Evolutionary conservation across 2,329 filamentous ascomycete genomes (phyloP).

Genomic region (Magnaporthiopsis poae): DNA sequence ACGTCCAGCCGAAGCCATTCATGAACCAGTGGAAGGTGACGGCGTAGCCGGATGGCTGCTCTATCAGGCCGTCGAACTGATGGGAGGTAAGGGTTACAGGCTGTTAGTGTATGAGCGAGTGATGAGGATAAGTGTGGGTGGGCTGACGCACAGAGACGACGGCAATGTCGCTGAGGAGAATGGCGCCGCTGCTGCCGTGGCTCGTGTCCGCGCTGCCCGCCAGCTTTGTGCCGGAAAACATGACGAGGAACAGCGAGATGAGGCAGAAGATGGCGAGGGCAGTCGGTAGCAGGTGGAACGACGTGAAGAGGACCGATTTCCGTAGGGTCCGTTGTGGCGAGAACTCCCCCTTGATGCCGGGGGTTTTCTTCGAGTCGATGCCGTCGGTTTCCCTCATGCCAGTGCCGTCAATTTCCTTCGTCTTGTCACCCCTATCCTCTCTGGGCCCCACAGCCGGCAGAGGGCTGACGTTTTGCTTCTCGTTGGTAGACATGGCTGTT

Average conservation of each 20-base stretch:
- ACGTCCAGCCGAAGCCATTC: background rate
- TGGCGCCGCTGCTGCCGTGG: background rate
- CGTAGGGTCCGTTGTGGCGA: too few relatives aligned
- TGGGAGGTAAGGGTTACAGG: background rate
- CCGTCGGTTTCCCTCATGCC: too few relatives aligned
- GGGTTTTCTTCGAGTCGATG: too few relatives aligned
- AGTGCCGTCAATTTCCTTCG: too few relatives aligned
- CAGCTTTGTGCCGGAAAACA: background rate
- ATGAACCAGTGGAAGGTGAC: slow-evolving; percentile 1
- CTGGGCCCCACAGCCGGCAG: too few relatives aligned
- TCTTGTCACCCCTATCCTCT: too few relatives aligned
- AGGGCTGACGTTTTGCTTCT: too few relatives aligned
- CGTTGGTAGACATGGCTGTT: too few relatives aligned
- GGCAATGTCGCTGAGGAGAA: background rate
- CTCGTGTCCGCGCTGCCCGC: background rate
- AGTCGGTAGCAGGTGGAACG: background rate
- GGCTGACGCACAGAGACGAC: background rate
- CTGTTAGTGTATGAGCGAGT: too few relatives aligned
- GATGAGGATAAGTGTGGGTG: background rate
- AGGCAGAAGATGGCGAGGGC: background rate
- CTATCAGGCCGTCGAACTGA: slow-evolving; percentile 1
- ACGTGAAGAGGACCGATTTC: background rate
- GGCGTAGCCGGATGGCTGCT: background rate
- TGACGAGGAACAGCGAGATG: background rate
- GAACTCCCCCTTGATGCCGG: too few relatives aligned